Base-by-base conservation (phyloP, 805 yeast genomes). In the Metschnikowia corniflorae region DNA sequence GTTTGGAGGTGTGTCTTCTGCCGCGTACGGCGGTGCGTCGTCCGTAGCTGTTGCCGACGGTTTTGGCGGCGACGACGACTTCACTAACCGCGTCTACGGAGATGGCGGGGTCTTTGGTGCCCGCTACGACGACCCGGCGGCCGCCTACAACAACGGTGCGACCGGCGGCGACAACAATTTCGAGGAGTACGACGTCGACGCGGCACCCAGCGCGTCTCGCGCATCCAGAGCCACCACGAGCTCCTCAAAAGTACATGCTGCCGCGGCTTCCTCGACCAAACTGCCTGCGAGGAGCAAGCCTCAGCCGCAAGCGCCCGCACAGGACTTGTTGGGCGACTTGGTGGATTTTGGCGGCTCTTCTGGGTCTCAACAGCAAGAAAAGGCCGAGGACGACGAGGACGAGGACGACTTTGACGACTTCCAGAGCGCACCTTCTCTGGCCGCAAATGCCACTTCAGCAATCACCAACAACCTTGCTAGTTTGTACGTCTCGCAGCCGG, bases 321-420 rank as follows among this genome's bases (percentile, higher is more conserved):
- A 62, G 23, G 85, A 80, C 50, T 66, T 77, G 43, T 71, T 68
- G 51, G 70, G 68, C 15, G 73, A 68, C 39, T 62, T 66, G 49
- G 46, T 75, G 42, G 67, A 70, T 19, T 70, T 73, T 42, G 74
- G 40, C 46, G 6, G 40, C 51, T 6, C 27, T 7, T 5, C 22
- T 17, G 10, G 47, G 22, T 13, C 40, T 43, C 14, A 51, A 40
- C 4, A 60, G 57, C 5, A 28, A 16, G 13, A 10, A 12, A 18
- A 30, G 7, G 33, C 18, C 13, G 14, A n/a, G 16, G 17, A 14
- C 5, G 77, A 71, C 7, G 84, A 75, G 19, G 77, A 73, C 38
- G 87, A 78, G 37, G 86, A 82, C 45, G 93, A 84, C 26, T 85
- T 85, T 55, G 87, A 83, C 46, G 93, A 84, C 47, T 84, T 84